Evolutionary conservation across 1,139 yeast species (phyloP).

Genomic region (Yamadazyma spencermartinsiae): DNA sequence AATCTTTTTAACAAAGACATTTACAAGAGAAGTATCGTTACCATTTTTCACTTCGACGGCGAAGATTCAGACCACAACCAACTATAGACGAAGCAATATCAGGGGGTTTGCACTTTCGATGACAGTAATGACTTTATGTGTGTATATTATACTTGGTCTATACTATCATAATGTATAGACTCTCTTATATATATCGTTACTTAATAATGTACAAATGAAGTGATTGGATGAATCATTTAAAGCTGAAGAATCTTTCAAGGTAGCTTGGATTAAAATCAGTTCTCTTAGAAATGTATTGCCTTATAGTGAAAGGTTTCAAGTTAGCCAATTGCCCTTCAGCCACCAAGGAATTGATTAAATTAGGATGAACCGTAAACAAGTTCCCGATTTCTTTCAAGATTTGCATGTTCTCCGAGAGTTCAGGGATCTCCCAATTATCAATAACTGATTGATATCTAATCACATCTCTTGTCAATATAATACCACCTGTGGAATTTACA

Average conservation of each 20-base stretch:
- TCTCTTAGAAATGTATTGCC: conserved; percentile 71
- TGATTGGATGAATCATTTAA: conserved; percentile 20
- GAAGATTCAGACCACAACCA: background rate
- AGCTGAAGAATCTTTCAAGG: conserved; percentile 49
- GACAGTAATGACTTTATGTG: conserved; percentile 1
- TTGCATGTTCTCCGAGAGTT: conserved; percentile 67
- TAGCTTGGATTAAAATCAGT: conserved; percentile 64
- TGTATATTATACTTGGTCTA: conserved; percentile 4
- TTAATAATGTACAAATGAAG: background rate
- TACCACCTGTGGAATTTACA: conserved; percentile 81
- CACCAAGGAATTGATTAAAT: conserved; percentile 71
- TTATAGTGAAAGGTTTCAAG: conserved; percentile 64
- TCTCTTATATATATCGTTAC: no score
- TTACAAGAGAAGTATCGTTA: background rate
- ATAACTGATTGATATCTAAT: conserved; percentile 74
- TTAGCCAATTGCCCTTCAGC: conserved; percentile 78
- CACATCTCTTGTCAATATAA: conserved; percentile 80
- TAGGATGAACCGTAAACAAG: conserved; percentile 73
- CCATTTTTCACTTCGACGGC: conserved; percentile 6
- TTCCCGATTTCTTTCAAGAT: conserved; percentile 82
- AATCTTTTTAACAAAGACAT: background rate
- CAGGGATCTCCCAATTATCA: conserved; percentile 68
- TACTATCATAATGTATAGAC: conserved; percentile 4
- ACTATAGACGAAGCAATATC: conserved; percentile 4
- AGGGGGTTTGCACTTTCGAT: conserved; percentile 3